Conservation (phyloP, 768 basidiomycete genomes). For the Amanita phalloides region DNA sequence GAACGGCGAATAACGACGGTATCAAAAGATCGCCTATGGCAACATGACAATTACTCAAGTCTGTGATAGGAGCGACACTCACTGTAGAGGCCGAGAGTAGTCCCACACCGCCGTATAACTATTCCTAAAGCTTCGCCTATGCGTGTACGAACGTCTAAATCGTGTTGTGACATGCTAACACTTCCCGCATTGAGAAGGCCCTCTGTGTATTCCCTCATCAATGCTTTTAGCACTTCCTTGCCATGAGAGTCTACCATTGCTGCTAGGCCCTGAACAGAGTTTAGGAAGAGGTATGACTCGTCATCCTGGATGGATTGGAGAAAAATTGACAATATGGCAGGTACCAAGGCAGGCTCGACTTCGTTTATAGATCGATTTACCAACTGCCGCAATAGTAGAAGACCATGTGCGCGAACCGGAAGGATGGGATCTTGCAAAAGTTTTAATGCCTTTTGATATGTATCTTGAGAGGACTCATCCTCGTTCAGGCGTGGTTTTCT, state of each 20-base stretch:
- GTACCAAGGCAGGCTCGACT: conserved; percentile 53
- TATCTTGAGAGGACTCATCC: conserved; percentile 42
- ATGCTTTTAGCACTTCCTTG: conserved; percentile 52
- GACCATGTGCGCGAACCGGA: conserved; percentile 89
- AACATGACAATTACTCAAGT: conserved; percentile 3
- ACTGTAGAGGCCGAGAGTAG: conserved; percentile 63
- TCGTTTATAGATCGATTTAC: conserved; percentile 29
- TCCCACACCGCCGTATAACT: conserved; percentile 65
- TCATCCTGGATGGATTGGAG: conserved; percentile 79
- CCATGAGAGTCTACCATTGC: conserved; percentile 75
- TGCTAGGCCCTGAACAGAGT: conserved; percentile 85
- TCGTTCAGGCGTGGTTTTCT: conserved; percentile 12
- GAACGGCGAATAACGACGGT: conserved; percentile 55
- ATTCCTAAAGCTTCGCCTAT: conserved; percentile 81
- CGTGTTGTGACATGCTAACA: conserved; percentile 37
- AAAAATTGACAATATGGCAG: conserved; percentile 83
- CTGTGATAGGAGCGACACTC: conserved; percentile 10
- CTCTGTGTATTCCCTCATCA: conserved; percentile 58
- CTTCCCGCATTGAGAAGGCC: conserved; percentile 40
- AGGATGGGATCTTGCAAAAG: conserved; percentile 86
- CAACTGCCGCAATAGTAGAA: conserved; percentile 72
- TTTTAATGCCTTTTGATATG: conserved; percentile 81
- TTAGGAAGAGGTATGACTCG: conserved; percentile 92
- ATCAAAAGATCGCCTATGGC: conserved; percentile 55
- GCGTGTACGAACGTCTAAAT: conserved; percentile 64